Conservation (phyloP, 495 filamentous ascomycete genomes). For the Immersiella caudata region DNA sequence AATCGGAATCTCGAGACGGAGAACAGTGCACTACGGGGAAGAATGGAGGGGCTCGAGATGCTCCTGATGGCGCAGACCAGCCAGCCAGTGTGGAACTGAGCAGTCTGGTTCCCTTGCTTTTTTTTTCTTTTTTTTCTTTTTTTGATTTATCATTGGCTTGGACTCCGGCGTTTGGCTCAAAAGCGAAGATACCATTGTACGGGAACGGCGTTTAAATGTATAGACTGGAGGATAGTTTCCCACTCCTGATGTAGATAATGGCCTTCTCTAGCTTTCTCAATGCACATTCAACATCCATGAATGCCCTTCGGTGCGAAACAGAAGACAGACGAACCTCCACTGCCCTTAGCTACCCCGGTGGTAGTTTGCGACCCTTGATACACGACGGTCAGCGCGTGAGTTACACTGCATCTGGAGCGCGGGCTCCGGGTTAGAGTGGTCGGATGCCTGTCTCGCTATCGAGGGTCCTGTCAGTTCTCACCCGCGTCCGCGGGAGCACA, state of each 20-base stretch:
- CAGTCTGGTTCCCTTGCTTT: too few relatives aligned
- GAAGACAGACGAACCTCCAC: background rate
- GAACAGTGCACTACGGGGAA: slow-evolving; percentile 69
- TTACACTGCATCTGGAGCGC: background rate
- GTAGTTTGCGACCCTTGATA: background rate
- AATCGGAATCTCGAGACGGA: slow-evolving; percentile 74
- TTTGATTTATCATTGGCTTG: background rate
- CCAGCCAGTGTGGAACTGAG: slow-evolving; percentile 17
- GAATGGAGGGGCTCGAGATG: slow-evolving; percentile 62
- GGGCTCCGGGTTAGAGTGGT: background rate
- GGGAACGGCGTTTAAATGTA: background rate
- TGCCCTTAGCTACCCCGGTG: background rate
- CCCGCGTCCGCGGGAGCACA: background rate
- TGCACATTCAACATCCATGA: background rate
- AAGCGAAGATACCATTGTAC: background rate
- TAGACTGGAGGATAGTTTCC: background rate
- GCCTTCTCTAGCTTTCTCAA: background rate
- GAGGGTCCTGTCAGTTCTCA: background rate
- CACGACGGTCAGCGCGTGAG: background rate
- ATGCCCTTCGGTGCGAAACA: background rate
- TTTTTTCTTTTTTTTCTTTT: background rate
- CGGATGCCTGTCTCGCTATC: background rate
- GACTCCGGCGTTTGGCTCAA: background rate
- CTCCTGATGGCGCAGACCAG: slow-evolving; percentile 37
- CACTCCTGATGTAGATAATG: background rate